Base-by-base conservation (phyloP, 108 stramenopile genomes). In the Fistulifera pelliculosa region DNA sequence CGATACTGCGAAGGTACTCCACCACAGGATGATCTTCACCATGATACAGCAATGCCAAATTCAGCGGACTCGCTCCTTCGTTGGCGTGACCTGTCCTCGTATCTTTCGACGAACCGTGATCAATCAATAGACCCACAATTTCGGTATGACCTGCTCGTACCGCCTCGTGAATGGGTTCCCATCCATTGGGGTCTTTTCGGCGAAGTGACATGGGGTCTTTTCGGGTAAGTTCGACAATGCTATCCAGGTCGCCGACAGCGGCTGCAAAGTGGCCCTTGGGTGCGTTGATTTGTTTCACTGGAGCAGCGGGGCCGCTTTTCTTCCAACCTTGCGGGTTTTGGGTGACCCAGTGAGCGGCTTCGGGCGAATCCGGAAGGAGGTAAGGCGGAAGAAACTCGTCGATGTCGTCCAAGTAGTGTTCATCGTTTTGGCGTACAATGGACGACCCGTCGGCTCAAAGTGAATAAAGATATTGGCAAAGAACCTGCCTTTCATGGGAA, bases 391-490 rank as follows among this genome's bases (percentile, higher is more conserved):
- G 64, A 31, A 75, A 74, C 38, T 75, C 76, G 28, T 75, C 65
- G 28, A 52, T 19, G 3, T 58, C 43, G 23, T 83, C 83, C 53
- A 69, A 52, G n/a, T 41, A 49, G n/a, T n/a, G n/a, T 60, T 38
- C 70, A 58, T 51, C 77, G 52, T 41, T n/a, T 70, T 64, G 49
- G 76, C 75, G 13, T 66, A 41, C n/a, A 82, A 51, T 0, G 70
- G 63, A 54, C 77, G 75, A 1, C 87, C 87, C 11, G 74, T 73
- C 28, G 81, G 77, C 50, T 87, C 85, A 57, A 87, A 87, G 58
- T 95, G 91, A n/a, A 95, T 84, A 58, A 93, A 93, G 16, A 89
- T 79, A 52, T 90, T 90, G 14, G 91, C 90, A 61, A 68, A 89
- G 62, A 55, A 84, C 11, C 70, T 53, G 19, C 95, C 95, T 62